Base-by-base conservation (phyloP, 495 filamentous ascomycete species). In the Amniculicola lignicola region DNA sequence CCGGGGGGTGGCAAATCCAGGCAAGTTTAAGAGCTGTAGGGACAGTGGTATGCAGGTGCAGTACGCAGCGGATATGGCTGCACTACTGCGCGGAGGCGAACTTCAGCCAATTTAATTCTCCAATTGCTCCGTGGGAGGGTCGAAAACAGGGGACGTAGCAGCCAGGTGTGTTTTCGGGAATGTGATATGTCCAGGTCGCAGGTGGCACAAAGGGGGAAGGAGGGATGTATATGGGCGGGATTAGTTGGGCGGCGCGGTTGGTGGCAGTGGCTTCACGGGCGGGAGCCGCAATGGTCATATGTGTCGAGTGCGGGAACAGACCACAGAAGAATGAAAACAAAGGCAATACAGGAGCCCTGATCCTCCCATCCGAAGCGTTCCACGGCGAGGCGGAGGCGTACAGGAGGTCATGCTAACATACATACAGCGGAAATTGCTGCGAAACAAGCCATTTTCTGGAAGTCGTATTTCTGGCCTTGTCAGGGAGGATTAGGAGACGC, bases 81-180 rank as follows among this genome's bases (percentile, higher is more conserved):
- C 47, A 49, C 49, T 59, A 52, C 56, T 59, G 56, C 56, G 47
- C 18, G 11, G 21, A 38, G 54, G 38, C 21, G 47, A 51, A 38
- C 11, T 41, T 44, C 28, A 44, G 56, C 24, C 42, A 59, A 59
- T 59, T 59, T 52, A 59, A 59, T 46, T 46, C 21, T 19, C 47
- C 36, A 51, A 41, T 3, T 25, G 39, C 46, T 36, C 37, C 5
- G 2, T 49, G 4, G 10, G 29, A 46, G 21, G 14, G 9, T 27
- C 15, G 22, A n/a, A 6, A 25, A 21, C 10, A 16, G 27, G 24
- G 21, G n/a, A 37, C 35, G n/a, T 27, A 31, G 29, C 24, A 29
- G 19, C 27, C 18, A 23, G 43, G 18, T n/a, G 45, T 11, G 45
- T 47, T 35, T 51, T 46, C 53, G 38, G 54, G 46, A 39, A 51